Evolutionary conservation across 768 basidiomycete species (phyloP).

Genomic region (Amanita rimosa): DNA sequence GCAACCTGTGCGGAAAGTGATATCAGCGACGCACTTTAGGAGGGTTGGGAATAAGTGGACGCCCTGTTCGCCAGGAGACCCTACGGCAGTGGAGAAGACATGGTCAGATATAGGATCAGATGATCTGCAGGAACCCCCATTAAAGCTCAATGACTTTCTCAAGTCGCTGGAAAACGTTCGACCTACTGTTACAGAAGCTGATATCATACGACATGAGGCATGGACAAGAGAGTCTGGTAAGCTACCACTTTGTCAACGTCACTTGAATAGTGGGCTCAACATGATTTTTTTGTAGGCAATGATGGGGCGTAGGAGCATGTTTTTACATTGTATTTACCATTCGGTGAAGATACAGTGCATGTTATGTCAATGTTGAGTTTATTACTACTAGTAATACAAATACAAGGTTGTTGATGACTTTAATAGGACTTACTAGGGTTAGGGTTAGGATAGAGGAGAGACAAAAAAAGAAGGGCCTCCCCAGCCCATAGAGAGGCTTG

Average conservation of each 20-base stretch:
- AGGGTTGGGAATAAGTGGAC: slow-evolving; percentile 63
- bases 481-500: slow-evolving; percentile 49
- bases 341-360: neutral
- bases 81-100: slow-evolving; percentile 71
- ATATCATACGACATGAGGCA: slow-evolving; percentile 74
- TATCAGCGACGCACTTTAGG: slow-evolving; percentile 94
- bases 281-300: slow-evolving; percentile 13
- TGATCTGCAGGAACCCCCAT: slow-evolving; percentile 80
- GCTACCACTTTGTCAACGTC: slow-evolving; percentile 20
- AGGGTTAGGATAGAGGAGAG: slow-evolving; percentile 18
- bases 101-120: slow-evolving; percentile 87
- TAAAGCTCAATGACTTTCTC: slow-evolving; percentile 72
- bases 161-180: slow-evolving; percentile 67
- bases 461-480: slow-evolving; percentile 30
- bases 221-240: slow-evolving; percentile 81
- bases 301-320: slow-evolving; percentile 16
- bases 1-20: slow-evolving; percentile 96
- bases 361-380: too few relatives aligned
- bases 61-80: slow-evolving; percentile 93
- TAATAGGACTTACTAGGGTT: slow-evolving; percentile 21
- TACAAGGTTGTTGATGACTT: too few relatives aligned
- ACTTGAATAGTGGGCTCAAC: neutral
- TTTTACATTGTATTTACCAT: slow-evolving; percentile 1
- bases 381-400: too few relatives aligned
- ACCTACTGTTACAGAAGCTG: slow-evolving; percentile 81